phyloP scores from a whole-genome alignment of 495 filamentous ascomycete species.

The Chaetomium tenue region DNA sequence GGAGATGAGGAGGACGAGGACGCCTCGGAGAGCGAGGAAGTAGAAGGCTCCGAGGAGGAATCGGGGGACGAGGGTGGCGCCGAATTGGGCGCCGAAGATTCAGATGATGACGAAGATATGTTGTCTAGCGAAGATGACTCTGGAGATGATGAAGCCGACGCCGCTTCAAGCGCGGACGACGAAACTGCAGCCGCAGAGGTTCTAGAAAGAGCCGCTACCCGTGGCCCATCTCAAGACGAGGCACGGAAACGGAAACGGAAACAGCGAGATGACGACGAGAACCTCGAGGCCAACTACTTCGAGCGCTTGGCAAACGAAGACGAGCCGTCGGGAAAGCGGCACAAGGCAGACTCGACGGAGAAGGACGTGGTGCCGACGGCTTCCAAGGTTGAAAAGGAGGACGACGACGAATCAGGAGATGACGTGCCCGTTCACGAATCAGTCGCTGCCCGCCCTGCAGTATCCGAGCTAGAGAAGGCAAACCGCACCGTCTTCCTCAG shows the following conservation, averaged over 20 bases:
- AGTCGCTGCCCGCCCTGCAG: slow-evolving; percentile 43
- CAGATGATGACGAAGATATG: slow-evolving; percentile 35
- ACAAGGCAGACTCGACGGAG: slow-evolving; percentile 42
- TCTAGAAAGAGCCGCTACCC: slow-evolving; percentile 36
- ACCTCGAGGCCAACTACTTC: slow-evolving; percentile 81
- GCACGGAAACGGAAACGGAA: slow-evolving; percentile 71
- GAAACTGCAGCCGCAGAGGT: slow-evolving; percentile 38
- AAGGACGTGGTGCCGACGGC: slow-evolving; percentile 24
- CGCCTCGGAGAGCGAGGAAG: slow-evolving; percentile 26
- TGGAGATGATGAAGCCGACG: slow-evolving; percentile 41
- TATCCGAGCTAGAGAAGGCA: slow-evolving; percentile 74
- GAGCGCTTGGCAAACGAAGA: slow-evolving; percentile 61
- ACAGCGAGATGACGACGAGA: slow-evolving; percentile 64
- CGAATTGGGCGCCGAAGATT: neutral
- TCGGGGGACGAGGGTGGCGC: neutral
- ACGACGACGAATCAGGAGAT: slow-evolving; percentile 33
- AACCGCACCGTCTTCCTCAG: slow-evolving; percentile 88
- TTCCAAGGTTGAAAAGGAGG: slow-evolving; percentile 25
- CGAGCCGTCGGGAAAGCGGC: slow-evolving; percentile 46
- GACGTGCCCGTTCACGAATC: slow-evolving; percentile 51
- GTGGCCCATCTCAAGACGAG: slow-evolving; percentile 30
- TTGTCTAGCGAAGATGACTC: slow-evolving; percentile 34
- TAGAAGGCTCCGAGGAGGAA: slow-evolving; percentile 5
- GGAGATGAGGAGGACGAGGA: slow-evolving; percentile 32
- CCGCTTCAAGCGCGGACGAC: slow-evolving; percentile 39